Conservation (phyloP, 2,329 filamentous ascomycete genomes). For the Trichoderma guizhouense region DNA sequence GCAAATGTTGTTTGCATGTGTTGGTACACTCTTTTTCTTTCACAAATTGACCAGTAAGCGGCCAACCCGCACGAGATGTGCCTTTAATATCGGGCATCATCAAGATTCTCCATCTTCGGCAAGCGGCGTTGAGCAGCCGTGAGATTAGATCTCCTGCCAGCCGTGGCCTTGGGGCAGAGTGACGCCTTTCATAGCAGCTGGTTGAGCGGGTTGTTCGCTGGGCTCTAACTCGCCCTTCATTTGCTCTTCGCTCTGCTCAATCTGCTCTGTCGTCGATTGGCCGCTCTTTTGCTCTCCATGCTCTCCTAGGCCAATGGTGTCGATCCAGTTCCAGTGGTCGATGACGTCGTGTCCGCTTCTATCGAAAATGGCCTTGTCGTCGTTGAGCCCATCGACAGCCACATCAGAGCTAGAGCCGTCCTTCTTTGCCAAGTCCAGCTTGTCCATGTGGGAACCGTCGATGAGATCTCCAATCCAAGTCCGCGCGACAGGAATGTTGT, state of each 20-base stretch:
- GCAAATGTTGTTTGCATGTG: neutral
- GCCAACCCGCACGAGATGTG: neutral
- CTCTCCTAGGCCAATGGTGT: conserved; percentile 48
- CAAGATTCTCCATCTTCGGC: neutral
- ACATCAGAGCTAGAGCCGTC: conserved; percentile 4
- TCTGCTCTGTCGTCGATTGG: conserved; percentile 31
- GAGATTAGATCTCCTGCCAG: conserved; percentile 44
- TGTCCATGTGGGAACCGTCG: conserved; percentile 43
- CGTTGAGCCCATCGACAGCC: conserved; percentile 37
- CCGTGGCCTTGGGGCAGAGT: conserved; percentile 42
- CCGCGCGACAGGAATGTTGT: conserved; percentile 46
- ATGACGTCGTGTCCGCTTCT: conserved; percentile 39
- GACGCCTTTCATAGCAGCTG: neutral
- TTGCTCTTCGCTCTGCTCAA: conserved; percentile 34
- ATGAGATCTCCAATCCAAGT: conserved; percentile 50
- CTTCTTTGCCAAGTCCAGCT: conserved; percentile 30
- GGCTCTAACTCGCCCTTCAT: conserved; percentile 38
- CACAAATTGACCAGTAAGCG: neutral
- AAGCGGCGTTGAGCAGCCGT: neutral
- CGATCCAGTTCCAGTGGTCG: conserved; percentile 51
- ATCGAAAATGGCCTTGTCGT: conserved; percentile 52
- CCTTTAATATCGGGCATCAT: neutral
- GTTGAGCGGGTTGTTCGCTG: conserved; percentile 25
- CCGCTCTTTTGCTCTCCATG: conserved; percentile 28
- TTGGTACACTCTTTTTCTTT: neutral